A percentile compares a stretch with the other conserved stretches of the same genome.
These are phyloP conservation scores for Phytophthora crassamura DNA, from an alignment of 352 stramenopile genomes.

Conservation along the genomic window DNA sequence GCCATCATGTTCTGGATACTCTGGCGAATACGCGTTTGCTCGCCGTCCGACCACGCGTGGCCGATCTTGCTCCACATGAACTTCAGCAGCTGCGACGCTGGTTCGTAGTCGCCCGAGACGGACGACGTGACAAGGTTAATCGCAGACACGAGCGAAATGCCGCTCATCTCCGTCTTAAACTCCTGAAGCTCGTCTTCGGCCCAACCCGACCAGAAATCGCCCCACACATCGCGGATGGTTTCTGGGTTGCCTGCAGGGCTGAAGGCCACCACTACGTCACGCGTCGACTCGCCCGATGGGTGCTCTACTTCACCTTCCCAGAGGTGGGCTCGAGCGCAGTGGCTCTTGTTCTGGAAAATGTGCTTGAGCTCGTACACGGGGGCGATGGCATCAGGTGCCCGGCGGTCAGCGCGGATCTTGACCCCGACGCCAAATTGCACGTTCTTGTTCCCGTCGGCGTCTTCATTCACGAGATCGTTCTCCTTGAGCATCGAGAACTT, in stretches of 20 bases:
- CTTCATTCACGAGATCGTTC: constrained; percentile 86
- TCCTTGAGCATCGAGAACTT: constrained; percentile 92
- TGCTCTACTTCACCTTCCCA: constrained; percentile 74
- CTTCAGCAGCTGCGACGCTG: constrained; percentile 72
- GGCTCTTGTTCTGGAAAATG: constrained; percentile 88
- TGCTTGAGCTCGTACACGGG: constrained; percentile 86
- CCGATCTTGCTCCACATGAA: constrained; percentile 89
- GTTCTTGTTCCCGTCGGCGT: constrained; percentile 88
- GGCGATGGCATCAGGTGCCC: constrained; percentile 44
- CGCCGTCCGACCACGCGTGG: constrained; percentile 80
- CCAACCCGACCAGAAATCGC: constrained; percentile 89
- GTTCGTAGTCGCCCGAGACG: constrained; percentile 81
- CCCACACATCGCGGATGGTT: constrained; percentile 86
- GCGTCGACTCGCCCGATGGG: constrained; percentile 38
- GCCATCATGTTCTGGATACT: constrained; percentile 90
- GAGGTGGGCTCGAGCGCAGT: constrained; percentile 77
- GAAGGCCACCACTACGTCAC: constrained; percentile 82
- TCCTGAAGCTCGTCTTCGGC: constrained; percentile 83
- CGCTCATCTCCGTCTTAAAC: constrained; percentile 83
- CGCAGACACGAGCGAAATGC: constrained; percentile 73
- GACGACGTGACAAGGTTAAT: constrained; percentile 83
- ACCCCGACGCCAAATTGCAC: constrained; percentile 83
- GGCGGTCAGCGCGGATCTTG: constrained; percentile 75
- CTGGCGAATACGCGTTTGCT: constrained; percentile 86
- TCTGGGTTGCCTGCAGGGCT: constrained; percentile 81